Conservation (phyloP, 2,329 filamentous ascomycete genomes). For the Colletotrichum camelliae region DNA sequence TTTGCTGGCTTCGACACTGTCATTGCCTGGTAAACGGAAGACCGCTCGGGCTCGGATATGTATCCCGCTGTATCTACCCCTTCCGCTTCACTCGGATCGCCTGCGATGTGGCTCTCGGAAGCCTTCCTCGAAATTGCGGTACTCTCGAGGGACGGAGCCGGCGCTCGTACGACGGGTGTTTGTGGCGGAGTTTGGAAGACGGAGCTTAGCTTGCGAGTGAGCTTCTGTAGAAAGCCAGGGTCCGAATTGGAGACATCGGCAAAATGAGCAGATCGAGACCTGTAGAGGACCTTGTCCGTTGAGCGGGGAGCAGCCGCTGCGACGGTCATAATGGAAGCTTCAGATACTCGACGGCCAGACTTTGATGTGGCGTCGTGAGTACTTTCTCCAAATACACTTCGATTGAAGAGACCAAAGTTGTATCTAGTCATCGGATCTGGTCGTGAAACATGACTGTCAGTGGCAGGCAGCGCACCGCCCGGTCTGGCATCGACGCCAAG, state of each 20-base stretch:
- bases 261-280: neutral
- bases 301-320: neutral
- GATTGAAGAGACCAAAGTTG: conserved; percentile 24
- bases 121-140: neutral
- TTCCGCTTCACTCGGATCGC: too few relatives aligned
- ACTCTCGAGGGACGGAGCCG: neutral
- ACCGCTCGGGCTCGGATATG: neutral
- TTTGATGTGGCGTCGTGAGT: neutral
- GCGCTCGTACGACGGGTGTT: neutral
- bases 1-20: neutral
- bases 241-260: neutral
- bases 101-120: neutral
- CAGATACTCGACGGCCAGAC: neutral
- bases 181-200: neutral
- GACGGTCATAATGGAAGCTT: neutral
- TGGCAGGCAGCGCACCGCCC: conserved; percentile 1
- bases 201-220: conserved; percentile 15
- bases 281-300: neutral
- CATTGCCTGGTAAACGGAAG: neutral
- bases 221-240: neutral
- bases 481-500: conserved; percentile 36
- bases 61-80: neutral
- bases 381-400: conserved; percentile 26
- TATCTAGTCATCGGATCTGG: neutral
- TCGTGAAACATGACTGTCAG: neutral